Evolutionary conservation across 306 rosid genomes (phyloP), one percentile per base, ranked within the genome.

Genomic region (cucumber (Cucumis sativus)): DNA sequence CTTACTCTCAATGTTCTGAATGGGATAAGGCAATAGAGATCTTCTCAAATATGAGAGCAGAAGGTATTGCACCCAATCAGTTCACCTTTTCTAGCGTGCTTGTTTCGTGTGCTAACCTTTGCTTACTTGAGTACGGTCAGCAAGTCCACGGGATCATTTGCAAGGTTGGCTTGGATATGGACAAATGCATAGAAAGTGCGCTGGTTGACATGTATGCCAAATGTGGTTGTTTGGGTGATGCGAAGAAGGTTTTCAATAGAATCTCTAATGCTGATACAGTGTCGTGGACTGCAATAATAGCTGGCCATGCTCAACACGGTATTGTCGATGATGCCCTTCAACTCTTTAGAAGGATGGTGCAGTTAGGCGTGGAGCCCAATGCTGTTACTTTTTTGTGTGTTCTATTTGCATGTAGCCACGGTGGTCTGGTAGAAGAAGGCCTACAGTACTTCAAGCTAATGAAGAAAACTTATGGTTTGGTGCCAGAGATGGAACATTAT

Each of bases 321-420:
- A 84, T 85, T 59, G 89, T 80, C 39, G 88, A 92, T 78, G 86
- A 88, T 13, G 88, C 92, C 40, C 80, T 92, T 78, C 84, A 64
- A 39, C 84, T 88, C 77, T 88, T 88, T 64, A 83, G 68, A 75
- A 82, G 79, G 82, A 92, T 90, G 96, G 86, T 81, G 77, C 88
- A 82, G 30, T 78, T 68, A 6, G 87, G 88, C 57, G 78, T 59
- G 51, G 79, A 80, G 83, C 79, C 80, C 12, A 92, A 88, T 66
- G 82, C 85, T 66, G 87, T 92, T 28, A 92, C 92, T 10, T 78
- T 92, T 33, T 75, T 90, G 71, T 88, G 96, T 78, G 82, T 92
- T 61, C 82, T 92, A 39, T 92, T 92, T 70, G 97, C 93, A 60
- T 92, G 92, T 80, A 90, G 96, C 86, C 97, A 92, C 73, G 81